Percentiles rank a stretch among this genome's conserved stretches.
phyloP scores from a whole-genome alignment of 2,329 filamentous ascomycete genomes.

The Microthyrium microscopicum region DNA sequence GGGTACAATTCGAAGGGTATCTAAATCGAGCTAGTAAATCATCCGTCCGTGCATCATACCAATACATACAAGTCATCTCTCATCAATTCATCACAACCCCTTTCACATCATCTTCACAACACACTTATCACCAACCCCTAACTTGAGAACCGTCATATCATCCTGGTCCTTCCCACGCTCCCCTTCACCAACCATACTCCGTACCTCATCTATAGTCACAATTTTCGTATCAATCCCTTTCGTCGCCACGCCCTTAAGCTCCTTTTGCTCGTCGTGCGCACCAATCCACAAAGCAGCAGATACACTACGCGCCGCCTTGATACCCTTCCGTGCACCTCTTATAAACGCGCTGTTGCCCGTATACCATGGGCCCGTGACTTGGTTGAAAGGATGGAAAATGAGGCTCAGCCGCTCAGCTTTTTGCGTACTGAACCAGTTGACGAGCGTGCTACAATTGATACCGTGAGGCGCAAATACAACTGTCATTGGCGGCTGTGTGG shows the following conservation, averaged over 20 bases:
- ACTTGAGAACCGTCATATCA: too few species aligned
- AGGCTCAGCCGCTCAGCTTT: conserved; percentile 44
- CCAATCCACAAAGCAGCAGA: conserved; percentile 43
- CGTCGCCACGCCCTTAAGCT: background rate
- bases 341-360: conserved; percentile 38
- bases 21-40: too few species aligned
- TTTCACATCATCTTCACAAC: too few species aligned
- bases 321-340: conserved; percentile 39
- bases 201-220: background rate
- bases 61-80: background rate
- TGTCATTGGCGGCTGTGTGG: conserved; percentile 34
- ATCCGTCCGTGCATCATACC: background rate
- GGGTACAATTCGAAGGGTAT: too few species aligned
- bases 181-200: background rate
- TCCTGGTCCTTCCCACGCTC: too few species aligned
- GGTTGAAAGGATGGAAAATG: conserved; percentile 48
- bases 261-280: conserved; percentile 44
- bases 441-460: conserved; percentile 35
- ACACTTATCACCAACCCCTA: too few species aligned
- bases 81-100: too few species aligned
- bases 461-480: conserved; percentile 51
- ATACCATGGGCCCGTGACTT: conserved; percentile 43
- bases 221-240: background rate
- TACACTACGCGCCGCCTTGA: conserved; percentile 37
- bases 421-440: conserved; percentile 37